Conservation (phyloP, 2,329 filamentous ascomycete genomes). For the Coleophoma cylindrospora region DNA sequence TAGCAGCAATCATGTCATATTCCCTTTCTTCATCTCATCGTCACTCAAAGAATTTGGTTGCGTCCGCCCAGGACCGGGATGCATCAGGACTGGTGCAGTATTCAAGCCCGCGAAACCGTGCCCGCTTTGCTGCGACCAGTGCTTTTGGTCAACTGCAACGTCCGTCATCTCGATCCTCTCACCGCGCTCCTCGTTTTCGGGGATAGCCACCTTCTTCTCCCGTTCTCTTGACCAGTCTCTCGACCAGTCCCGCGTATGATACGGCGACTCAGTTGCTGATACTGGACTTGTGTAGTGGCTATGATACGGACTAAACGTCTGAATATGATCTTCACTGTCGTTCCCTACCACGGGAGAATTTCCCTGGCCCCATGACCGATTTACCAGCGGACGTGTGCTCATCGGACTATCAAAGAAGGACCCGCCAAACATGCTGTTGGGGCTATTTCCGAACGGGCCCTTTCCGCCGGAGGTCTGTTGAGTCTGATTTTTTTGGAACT, state of each 20-base stretch:
- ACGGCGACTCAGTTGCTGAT: conserved; percentile 8
- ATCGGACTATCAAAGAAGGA: conserved; percentile 41
- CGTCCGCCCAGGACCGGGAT: conserved; percentile 17
- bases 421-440: conserved; percentile 1
- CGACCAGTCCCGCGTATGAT: conserved; percentile 11
- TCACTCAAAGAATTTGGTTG: conserved; percentile 6
- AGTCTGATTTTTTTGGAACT: conserved; percentile 13
- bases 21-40: conserved; percentile 16
- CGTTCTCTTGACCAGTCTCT: conserved; percentile 10
- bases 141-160: conserved; percentile 1
- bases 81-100: conserved; percentile 17
- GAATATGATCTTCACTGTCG: conserved; percentile 29
- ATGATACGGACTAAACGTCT: conserved; percentile 51
- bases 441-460: conserved; percentile 20
- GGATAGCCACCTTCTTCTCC: conserved; percentile 3
- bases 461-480: neutral
- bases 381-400: conserved; percentile 40
- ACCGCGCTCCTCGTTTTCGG: conserved; percentile 7
- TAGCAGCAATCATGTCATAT: conserved; percentile 8
- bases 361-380: neutral
- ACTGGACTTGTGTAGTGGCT: conserved; percentile 56
- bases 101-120: neutral
- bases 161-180: conserved; percentile 21
- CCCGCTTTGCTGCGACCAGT: neutral
- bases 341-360: neutral